phyloP scores from a whole-genome alignment of 805 yeast species.

The Kodamaea jinghongensis region DNA sequence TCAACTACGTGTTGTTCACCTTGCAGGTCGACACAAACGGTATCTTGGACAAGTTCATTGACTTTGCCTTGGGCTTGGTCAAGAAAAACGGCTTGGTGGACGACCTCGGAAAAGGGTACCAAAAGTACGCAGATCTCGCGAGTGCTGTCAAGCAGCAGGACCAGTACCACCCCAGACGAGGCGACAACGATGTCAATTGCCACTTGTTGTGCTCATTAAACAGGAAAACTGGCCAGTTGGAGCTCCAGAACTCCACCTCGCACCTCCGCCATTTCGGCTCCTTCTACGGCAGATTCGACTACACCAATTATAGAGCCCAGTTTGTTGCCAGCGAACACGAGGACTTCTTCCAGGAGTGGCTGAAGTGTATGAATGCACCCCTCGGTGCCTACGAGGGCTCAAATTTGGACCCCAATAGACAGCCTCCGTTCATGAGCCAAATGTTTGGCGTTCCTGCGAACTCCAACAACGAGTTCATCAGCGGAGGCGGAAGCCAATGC shows the following conservation, averaged over 20 bases:
- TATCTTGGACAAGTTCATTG: slow-evolving; percentile 20
- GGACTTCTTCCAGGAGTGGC: slow-evolving; percentile 9
- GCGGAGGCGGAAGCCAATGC: slow-evolving; percentile 6
- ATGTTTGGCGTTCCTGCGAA: slow-evolving; percentile 6
- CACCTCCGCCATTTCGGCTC: slow-evolving; percentile 16
- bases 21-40: slow-evolving; percentile 27
- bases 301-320: slow-evolving; percentile 3
- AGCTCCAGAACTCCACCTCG: slow-evolving; percentile 33
- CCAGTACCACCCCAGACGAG: neutral
- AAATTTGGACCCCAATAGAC: slow-evolving; percentile 7
- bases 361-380: slow-evolving; percentile 8
- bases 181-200: slow-evolving; percentile 12
- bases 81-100: slow-evolving; percentile 6
- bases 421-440: slow-evolving; percentile 8
- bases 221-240: slow-evolving; percentile 34
- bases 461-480: neutral
- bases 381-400: slow-evolving; percentile 1
- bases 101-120: slow-evolving; percentile 8
- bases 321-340: slow-evolving; percentile 3
- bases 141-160: slow-evolving; percentile 4
- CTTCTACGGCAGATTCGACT: slow-evolving; percentile 7
- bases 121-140: slow-evolving; percentile 3
- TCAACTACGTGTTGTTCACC: slow-evolving; percentile 37
- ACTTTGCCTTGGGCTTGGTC: slow-evolving; percentile 2
- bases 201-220: slow-evolving; percentile 34